Base-by-base conservation (phyloP, 495 filamentous ascomycete genomes). In the Podospora pseudopauciseta region DNA sequence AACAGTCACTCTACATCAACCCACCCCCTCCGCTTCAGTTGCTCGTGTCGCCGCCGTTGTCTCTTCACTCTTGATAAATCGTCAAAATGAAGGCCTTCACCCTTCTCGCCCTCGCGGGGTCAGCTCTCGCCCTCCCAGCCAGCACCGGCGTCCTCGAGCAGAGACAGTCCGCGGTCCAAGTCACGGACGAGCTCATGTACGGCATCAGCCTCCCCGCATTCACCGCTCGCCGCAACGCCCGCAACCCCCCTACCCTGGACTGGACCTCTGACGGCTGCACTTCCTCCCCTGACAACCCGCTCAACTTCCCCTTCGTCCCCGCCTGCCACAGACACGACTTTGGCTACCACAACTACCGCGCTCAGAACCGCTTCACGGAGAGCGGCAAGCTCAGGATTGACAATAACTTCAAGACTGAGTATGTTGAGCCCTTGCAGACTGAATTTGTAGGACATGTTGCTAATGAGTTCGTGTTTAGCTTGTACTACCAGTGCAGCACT, bases 261-360 rank as follows among this genome's bases (percentile, higher is more conserved):
- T 82, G 79, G 81, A 28, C 68, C 4, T 75, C 77, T n/a, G 73
- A 83, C 55, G 79, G 78, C 62, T 84, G 82, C 75, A 76, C 74
- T 34, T 49, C 57, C 0, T 79, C 79, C 11, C 77, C 80, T 0
- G 82, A 84, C 61, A 74, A 76, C 18, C 82, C 82, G 5, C 71
- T 74, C n/a, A 79, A 80, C 2, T 84, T 79, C 69, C 68, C 78
- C 70, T 84, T 84, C 68, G 39, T 59, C 7, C 75, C 70, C 0
- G 69, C 68, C 16, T 85, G 82, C 76, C 64, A 80, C 32, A 76
- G 82, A 16, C 82, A 85, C 70, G 82, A 85, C 55, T 84, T 84
- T 63, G 82, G 80, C 2, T 84, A 82, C 71, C 71, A 77, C 7
- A 84, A 83, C 70, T 82, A 75, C 70, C 78, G 81, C 71, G 53